Base-by-base conservation (phyloP, 257 asterid species). In the Paulownia fortunei region DNA sequence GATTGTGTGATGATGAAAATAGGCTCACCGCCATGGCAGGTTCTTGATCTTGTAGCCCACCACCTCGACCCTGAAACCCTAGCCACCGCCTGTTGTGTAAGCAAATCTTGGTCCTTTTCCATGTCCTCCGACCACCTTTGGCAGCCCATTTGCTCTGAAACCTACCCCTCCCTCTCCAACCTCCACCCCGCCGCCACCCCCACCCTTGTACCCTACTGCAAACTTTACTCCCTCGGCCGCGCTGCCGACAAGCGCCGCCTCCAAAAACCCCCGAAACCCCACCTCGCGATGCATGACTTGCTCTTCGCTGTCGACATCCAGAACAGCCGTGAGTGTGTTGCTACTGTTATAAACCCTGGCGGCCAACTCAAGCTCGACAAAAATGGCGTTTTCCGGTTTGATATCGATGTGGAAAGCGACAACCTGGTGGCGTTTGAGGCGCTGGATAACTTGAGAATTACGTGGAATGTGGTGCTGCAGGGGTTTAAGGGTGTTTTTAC, bases 81-180 rank as follows among this genome's bases (percentile, higher is more conserved):
- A 11, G 92, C 93, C 59, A 11, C 83, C 39, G 94, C 98, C 32
- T 73, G 85, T 18, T 88, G 96, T 56, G 99, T 91, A 0, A 79
- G 90, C 85, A 92, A 87, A 78, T 81, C 94, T 0, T 94, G 99
- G 99, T 83, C 82, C 24, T 27, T 24, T 13, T 69, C 88, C 74
- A 73, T 92, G 91, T 87, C 96, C 13, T 78, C 90, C 54, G 94
- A 94, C 88, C 89, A 91, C 86, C 76, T 92, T 27, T 94, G 98
- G 99, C 86, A 76, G 0, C 91, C 92, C 62, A 71, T 92, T 32
- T 90, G 95, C 88, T 36, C 88, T 70, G 30, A 86, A 66, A 6
- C 80, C 58, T 94, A 79, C 62, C 97, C 95, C 46, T 86, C 97
- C 72, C 91, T 94, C 71, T 79, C 79, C 82, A 82, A 79, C 81